Conservation (phyloP, 345 rosid genomes). For the Microthlaspi erraticum region DNA sequence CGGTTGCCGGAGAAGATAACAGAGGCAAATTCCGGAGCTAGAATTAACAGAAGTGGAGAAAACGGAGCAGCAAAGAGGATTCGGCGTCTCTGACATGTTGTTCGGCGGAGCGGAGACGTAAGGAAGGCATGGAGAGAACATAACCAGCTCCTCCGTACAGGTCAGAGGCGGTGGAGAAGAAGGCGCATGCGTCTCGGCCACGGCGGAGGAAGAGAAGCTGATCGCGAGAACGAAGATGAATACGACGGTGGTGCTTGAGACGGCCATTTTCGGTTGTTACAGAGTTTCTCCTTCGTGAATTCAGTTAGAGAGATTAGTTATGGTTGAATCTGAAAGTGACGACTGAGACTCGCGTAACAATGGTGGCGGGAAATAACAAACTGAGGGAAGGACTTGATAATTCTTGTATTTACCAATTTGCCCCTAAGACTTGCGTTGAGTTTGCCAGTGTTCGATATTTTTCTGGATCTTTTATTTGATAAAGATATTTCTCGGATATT, state of each 20-base stretch:
- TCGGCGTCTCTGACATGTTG: constrained; percentile 49
- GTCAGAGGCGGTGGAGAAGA: constrained; percentile 35
- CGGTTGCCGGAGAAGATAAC: constrained; percentile 70
- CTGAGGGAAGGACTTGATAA: background rate
- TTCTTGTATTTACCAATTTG: background rate
- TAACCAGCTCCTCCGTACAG: constrained; percentile 63
- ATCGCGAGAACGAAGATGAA: constrained; percentile 26
- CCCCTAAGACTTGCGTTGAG: constrained; percentile 5
- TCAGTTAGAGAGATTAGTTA: constrained; percentile 38
- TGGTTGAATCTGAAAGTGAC: constrained; percentile 18
- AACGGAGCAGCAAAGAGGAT: constrained; percentile 67
- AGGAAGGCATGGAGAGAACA: constrained; percentile 78
- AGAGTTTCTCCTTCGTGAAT: constrained; percentile 23
- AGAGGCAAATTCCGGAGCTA: constrained; percentile 61
- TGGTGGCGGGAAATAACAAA: constrained; percentile 43
- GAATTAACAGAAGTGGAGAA: constrained; percentile 51
- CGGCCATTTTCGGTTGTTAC: constrained; percentile 30
- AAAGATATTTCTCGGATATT: too few species aligned
- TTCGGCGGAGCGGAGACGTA: constrained; percentile 72
- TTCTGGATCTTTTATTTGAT: too few species aligned
- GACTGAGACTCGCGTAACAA: constrained; percentile 26
- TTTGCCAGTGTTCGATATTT: too few species aligned
- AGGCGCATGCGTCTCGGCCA: constrained; percentile 37
- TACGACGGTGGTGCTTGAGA: constrained; percentile 17
- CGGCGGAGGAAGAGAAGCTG: constrained; percentile 26